phyloP scores from a whole-genome alignment of 495 filamentous ascomycete genomes.

The Trichoderma reesei region DNA sequence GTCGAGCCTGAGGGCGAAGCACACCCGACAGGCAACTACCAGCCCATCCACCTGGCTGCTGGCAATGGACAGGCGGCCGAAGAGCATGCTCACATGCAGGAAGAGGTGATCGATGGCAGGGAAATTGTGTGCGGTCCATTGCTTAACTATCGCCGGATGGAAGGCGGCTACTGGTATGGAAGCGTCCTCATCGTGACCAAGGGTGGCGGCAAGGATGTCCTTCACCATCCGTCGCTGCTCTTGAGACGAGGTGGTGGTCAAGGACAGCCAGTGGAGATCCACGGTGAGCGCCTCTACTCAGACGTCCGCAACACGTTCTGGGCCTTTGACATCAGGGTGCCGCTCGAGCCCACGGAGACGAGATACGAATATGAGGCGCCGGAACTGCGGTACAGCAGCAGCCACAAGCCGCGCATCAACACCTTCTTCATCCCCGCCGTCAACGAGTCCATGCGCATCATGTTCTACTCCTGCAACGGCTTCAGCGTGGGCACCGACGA shows the following conservation, averaged over 20 bases:
- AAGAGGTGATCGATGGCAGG: conserved; percentile 26
- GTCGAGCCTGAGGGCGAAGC: conserved; percentile 21
- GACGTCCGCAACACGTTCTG: conserved; percentile 72
- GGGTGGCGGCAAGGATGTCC: conserved; percentile 44
- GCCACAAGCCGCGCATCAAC: conserved; percentile 37
- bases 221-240: conserved; percentile 22
- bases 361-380: conserved; percentile 52
- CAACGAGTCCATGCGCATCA: conserved; percentile 81
- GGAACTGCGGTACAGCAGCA: conserved; percentile 33
- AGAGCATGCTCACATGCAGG: background rate
- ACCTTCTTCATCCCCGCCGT: conserved; percentile 67
- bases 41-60: conserved; percentile 29
- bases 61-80: conserved; percentile 14
- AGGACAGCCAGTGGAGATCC: conserved; percentile 12
- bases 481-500: conserved; percentile 90
- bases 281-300: conserved; percentile 63
- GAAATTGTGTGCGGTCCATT: conserved; percentile 72
- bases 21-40: conserved; percentile 21
- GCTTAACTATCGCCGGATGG: conserved; percentile 78
- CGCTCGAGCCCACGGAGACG: conserved; percentile 43
- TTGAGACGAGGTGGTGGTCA: conserved; percentile 18
- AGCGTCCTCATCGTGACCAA: conserved; percentile 73
- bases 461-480: conserved; percentile 95
- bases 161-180: conserved; percentile 64
- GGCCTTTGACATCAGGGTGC: conserved; percentile 58